These are phyloP conservation scores for Biscogniauxia sp. DNA, from an alignment of 2,329 filamentous ascomycete genomes.

Conservation along the genomic window DNA sequence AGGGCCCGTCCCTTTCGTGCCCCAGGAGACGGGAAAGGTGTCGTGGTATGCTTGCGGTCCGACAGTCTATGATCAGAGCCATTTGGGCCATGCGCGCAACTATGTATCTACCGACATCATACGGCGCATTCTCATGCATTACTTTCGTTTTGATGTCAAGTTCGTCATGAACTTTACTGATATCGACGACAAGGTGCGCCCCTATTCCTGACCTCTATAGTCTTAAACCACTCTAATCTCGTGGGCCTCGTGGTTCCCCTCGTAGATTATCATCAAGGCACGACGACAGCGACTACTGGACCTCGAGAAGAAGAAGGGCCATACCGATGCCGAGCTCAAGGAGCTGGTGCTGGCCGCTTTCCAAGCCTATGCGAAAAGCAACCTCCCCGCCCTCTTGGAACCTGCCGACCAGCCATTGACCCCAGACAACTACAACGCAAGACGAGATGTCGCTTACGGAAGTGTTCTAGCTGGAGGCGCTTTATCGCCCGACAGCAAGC, in stretches of 20 bases:
- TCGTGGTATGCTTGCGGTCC: conserved; percentile 90
- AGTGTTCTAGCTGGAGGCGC: conserved; percentile 54
- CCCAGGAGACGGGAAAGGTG: conserved; percentile 68
- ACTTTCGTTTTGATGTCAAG: conserved; percentile 77
- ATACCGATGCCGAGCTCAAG: conserved; percentile 45
- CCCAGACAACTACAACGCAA: conserved; percentile 47
- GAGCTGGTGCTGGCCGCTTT: conserved; percentile 54
- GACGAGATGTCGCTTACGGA: conserved; percentile 53
- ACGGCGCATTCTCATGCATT: conserved; percentile 75
- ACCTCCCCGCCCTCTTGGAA: conserved; percentile 49
- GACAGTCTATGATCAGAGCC: conserved; percentile 74
- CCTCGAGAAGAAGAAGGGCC: conserved; percentile 69
- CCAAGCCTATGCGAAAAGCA: conserved; percentile 53
- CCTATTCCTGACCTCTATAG: conserved; percentile 59
- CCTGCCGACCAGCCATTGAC: conserved; percentile 43
- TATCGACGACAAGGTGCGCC: conserved; percentile 67
- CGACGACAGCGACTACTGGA: conserved; percentile 80
- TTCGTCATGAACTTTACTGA: conserved; percentile 96
- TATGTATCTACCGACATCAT: conserved; percentile 91
- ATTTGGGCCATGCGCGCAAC: conserved; percentile 80
- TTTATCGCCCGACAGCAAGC: conserved; percentile 54
- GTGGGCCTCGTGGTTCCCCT: conserved; percentile 37
- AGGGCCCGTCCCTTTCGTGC: conserved; percentile 70
- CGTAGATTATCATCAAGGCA: conserved; percentile 58
- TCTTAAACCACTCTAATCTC: conserved; percentile 55